These are phyloP conservation scores for Colletotrichum sp. DNA, from an alignment of 2,329 filamentous ascomycete genomes.

Conservation along the genomic window DNA sequence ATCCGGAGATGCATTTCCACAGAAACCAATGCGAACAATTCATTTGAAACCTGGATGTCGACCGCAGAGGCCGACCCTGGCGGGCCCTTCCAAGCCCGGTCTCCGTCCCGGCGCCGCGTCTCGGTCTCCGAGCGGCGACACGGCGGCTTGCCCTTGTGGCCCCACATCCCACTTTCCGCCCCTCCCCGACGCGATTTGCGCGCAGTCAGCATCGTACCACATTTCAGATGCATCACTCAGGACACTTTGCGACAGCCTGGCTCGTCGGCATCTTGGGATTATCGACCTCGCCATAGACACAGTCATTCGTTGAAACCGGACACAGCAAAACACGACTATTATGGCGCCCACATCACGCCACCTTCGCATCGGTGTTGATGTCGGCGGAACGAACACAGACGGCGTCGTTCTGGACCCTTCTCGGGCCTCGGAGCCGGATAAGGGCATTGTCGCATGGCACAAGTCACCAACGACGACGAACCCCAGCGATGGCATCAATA, in stretches of 20 bases:
- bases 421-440: conserved; percentile 34
- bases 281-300: too few species aligned
- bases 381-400: conserved; percentile 59
- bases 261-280: background rate
- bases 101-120: background rate
- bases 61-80: background rate
- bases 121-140: background rate
- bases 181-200: background rate
- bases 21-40: too few species aligned
- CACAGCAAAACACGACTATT: rapidly evolving
- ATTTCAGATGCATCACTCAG: too few species aligned
- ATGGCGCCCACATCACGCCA: background rate
- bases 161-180: background rate
- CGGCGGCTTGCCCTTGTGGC: background rate
- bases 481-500: conserved; percentile 49
- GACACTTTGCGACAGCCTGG: background rate
- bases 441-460: conserved; percentile 54
- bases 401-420: conserved; percentile 54
- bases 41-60: too few species aligned
- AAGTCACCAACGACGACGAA: conserved; percentile 54
- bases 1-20: too few species aligned
- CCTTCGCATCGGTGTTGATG: conserved; percentile 47
- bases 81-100: background rate
- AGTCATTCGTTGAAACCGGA: background rate
- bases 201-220: background rate